Conservation (phyloP, 1,284 basidiomycete genomes). For the Trametes pubescens region DNA sequence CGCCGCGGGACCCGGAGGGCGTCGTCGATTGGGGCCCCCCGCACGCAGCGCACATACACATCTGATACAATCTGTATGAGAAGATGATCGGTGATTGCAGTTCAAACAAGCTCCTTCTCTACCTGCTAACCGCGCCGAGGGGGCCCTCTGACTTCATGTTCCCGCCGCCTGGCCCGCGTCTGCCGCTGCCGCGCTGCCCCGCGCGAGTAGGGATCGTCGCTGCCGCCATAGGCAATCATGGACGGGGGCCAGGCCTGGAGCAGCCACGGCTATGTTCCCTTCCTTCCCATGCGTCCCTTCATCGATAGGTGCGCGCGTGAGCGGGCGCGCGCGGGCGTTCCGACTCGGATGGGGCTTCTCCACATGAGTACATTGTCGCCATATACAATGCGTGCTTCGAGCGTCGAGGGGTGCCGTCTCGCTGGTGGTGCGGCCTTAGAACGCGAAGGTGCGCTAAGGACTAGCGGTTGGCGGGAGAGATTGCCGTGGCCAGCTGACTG, state of each 20-base stretch:
- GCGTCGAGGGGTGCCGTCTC: neutral
- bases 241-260: constrained; percentile 23
- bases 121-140: constrained; percentile 5
- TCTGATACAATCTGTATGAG: constrained; percentile 38
- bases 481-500: constrained; percentile 21
- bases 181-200: constrained; percentile 8
- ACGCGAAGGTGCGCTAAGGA: neutral
- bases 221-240: constrained; percentile 18
- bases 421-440: constrained; percentile 10
- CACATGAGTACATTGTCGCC: constrained; percentile 4
- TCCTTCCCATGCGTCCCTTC: constrained; percentile 1
- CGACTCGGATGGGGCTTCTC: constrained; percentile 10
- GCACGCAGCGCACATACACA: constrained; percentile 5
- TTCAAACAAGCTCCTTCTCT: constrained; percentile 31
- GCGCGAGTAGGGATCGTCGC: constrained; percentile 28
- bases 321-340: constrained; percentile 17
- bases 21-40: constrained; percentile 23
- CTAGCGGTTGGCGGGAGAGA: constrained; percentile 11
- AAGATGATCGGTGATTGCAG: constrained; percentile 38
- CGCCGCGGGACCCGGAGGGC: constrained; percentile 20
- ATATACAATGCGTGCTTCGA: constrained; percentile 2
- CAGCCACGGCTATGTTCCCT: constrained; percentile 28
- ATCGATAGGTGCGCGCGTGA: constrained; percentile 24
- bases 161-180: constrained; percentile 3
- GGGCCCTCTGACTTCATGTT: constrained; percentile 22